phyloP scores from a whole-genome alignment of 768 basidiomycete genomes.

The Suillus alpinus region DNA sequence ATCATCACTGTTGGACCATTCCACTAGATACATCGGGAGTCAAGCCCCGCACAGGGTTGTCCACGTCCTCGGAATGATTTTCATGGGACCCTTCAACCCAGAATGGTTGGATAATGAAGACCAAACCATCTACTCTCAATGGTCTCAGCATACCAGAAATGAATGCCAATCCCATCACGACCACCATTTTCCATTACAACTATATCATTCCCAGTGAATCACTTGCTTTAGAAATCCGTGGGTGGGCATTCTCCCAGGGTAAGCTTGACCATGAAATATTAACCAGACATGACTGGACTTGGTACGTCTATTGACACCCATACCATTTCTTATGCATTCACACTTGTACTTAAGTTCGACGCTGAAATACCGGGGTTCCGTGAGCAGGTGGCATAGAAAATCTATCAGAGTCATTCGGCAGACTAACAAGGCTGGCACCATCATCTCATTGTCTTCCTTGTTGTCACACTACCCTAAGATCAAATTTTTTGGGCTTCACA shows the following conservation, averaged over 20 bases:
- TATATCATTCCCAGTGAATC: slow-evolving; percentile 16
- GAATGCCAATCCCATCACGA: slow-evolving; percentile 1
- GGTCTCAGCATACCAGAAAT: neutral
- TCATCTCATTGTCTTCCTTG: neutral
- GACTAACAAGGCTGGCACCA: neutral
- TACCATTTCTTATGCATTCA: neutral
- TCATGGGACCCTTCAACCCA: slow-evolving; percentile 18
- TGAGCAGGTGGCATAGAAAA: neutral
- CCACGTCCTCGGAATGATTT: too few relatives aligned
- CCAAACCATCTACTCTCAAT: too few relatives aligned
- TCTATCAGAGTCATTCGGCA: too few relatives aligned
- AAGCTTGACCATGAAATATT: neutral
- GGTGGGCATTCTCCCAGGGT: slow-evolving; percentile 13
- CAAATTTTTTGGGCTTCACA: too few relatives aligned
- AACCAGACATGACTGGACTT: slow-evolving; percentile 14
- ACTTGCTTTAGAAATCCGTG: neutral
- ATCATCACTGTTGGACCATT: too few relatives aligned
- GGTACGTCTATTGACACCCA: slow-evolving; percentile 12
- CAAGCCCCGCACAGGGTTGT: too few relatives aligned
- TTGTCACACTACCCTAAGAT: too few relatives aligned
- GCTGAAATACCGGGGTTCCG: slow-evolving; percentile 15
- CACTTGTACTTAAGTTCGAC: slow-evolving; percentile 16
- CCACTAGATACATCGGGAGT: too few relatives aligned
- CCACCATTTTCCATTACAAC: slow-evolving; percentile 26
- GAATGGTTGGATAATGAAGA: too few relatives aligned